These are phyloP conservation scores for Penicillium glabrum DNA, from an alignment of 2,329 filamentous ascomycete genomes.

Conservation along the genomic window DNA sequence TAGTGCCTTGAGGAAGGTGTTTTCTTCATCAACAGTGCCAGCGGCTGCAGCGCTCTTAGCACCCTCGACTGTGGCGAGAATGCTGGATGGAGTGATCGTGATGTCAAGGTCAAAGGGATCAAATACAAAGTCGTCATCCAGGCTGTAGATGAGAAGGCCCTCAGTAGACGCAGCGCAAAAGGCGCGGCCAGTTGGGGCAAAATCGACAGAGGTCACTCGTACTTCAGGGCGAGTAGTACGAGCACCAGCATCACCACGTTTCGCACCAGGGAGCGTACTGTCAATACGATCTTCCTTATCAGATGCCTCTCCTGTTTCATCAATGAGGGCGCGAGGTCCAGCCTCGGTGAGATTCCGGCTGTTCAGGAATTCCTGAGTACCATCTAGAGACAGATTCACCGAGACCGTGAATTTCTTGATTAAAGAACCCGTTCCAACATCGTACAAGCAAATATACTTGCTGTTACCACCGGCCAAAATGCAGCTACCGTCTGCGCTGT, in stretches of 20 bases:
- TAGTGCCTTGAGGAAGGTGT: slow-evolving; percentile 81
- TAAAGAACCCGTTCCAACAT: slow-evolving; percentile 86
- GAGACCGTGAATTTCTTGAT: slow-evolving; percentile 95
- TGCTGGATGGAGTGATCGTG: slow-evolving; percentile 84
- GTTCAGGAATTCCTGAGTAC: slow-evolving; percentile 96
- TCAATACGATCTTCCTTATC: slow-evolving; percentile 85
- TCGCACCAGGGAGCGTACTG: slow-evolving; percentile 76
- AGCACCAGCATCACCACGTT: slow-evolving; percentile 79
- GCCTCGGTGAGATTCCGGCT: slow-evolving; percentile 89
- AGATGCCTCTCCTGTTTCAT: slow-evolving; percentile 83
- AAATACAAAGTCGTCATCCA: slow-evolving; percentile 81
- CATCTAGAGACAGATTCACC: slow-evolving; percentile 90
- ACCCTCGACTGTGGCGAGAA: slow-evolving; percentile 67
- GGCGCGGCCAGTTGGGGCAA: slow-evolving; percentile 81
- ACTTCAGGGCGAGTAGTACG: slow-evolving; percentile 78
- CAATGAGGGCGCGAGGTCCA: slow-evolving; percentile 78
- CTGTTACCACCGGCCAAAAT: slow-evolving; percentile 90
- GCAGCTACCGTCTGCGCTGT: slow-evolving; percentile 89
- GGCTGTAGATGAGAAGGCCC: slow-evolving; percentile 87
- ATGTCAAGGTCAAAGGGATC: slow-evolving; percentile 97
- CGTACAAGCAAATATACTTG: slow-evolving; percentile 98
- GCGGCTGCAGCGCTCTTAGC: slow-evolving; percentile 34
- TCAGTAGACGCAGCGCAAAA: slow-evolving; percentile 97
- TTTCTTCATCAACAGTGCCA: slow-evolving; percentile 64
- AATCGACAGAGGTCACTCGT: slow-evolving; percentile 78